Conservation (phyloP, 768 basidiomycete genomes). For the Tylopilus cervinicoccineus region DNA sequence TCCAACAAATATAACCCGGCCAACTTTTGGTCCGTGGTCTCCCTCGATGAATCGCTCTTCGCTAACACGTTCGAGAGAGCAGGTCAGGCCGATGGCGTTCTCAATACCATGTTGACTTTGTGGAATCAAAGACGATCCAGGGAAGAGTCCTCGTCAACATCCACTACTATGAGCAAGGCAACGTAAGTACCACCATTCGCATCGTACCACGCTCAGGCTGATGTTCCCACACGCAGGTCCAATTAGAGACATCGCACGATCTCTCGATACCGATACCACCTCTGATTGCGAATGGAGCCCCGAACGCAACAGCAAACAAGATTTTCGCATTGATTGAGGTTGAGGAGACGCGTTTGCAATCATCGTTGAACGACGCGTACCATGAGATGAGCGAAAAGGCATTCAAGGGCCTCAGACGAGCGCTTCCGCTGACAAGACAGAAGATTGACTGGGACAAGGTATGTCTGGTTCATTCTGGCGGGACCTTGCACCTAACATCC, state of each 20-base stretch:
- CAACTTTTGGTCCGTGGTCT: constrained; percentile 76
- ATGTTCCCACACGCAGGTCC: constrained; percentile 62
- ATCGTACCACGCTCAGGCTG: not conserved
- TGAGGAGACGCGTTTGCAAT: constrained; percentile 79
- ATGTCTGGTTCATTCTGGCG: constrained; percentile 6
- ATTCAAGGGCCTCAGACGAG: constrained; percentile 87
- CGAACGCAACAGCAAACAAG: constrained; percentile 56
- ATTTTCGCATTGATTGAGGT: constrained; percentile 77
- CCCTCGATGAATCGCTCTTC: not conserved
- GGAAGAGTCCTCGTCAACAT: constrained; percentile 80
- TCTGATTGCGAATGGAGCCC: constrained; percentile 49
- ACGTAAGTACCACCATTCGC: constrained; percentile 45
- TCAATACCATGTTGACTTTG: constrained; percentile 71
- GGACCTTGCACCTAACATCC: not conserved
- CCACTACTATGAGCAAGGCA: constrained; percentile 98
- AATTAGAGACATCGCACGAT: constrained; percentile 74
- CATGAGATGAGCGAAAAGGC: constrained; percentile 90
- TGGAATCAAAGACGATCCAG: constrained; percentile 48
- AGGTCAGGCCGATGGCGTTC: constrained; percentile 98
- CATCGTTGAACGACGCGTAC: constrained; percentile 76
- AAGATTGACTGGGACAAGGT: constrained; percentile 98
- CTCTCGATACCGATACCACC: constrained; percentile 61
- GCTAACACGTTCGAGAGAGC: not conserved
- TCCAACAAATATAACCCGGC: constrained; percentile 93
- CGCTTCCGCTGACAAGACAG: constrained; percentile 86